phyloP scores from a whole-genome alignment of 345 rosid genomes.

The Brassica juncea region DNA sequence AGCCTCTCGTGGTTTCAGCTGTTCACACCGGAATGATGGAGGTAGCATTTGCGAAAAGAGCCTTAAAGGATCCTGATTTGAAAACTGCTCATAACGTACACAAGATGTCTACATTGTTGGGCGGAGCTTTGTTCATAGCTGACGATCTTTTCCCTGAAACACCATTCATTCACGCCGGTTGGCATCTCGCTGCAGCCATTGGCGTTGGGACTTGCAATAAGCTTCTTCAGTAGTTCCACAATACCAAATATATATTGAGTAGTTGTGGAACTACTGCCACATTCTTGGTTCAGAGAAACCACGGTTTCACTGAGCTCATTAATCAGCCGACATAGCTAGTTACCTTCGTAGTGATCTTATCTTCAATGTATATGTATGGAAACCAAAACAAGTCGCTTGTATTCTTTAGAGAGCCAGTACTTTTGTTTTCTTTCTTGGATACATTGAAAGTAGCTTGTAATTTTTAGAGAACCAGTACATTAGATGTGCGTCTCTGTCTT shows the following conservation, averaged over 20 bases:
- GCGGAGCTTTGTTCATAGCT: constrained; percentile 86
- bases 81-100: constrained; percentile 67
- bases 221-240: constrained; percentile 68
- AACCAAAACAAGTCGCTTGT: constrained; percentile 10
- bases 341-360: not conserved
- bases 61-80: constrained; percentile 74
- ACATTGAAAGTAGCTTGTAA: not conserved
- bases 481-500: not conserved
- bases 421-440: not conserved
- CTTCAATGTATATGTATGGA: not conserved
- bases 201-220: constrained; percentile 89
- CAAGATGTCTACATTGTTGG: constrained; percentile 71
- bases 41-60: constrained; percentile 91
- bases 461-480: not conserved
- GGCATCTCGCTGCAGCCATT: constrained; percentile 98
- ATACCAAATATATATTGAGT: not conserved
- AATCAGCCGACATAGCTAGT: constrained; percentile 39
- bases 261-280: constrained; percentile 32
- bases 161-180: constrained; percentile 91
- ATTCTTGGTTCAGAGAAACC: constrained; percentile 34
- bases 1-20: constrained; percentile 92
- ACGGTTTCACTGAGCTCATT: constrained; percentile 26
- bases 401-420: not conserved
- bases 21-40: constrained; percentile 96
- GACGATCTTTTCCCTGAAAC: constrained; percentile 76